Conservation (phyloP, 305 asterid species). For the Plantago coronopus region DNA sequence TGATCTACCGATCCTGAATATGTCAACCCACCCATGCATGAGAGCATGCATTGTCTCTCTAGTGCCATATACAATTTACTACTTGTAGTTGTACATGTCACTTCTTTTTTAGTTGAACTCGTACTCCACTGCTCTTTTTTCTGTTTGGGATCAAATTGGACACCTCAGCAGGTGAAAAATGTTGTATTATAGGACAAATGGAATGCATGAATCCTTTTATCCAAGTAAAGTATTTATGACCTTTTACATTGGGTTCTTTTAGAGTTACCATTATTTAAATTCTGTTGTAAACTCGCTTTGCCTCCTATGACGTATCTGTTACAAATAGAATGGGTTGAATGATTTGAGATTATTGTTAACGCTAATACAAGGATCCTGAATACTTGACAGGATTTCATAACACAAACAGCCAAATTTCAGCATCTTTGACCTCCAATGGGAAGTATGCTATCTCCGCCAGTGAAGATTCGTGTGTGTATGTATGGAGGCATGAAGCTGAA, state of each 20-base stretch:
- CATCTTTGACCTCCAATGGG: slow-evolving; percentile 78
- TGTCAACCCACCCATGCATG: no score
- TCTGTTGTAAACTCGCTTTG: no score
- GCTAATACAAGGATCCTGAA: slow-evolving; percentile 15
- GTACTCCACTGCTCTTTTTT: no score
- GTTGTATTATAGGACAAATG: no score
- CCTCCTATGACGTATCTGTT: not conserved
- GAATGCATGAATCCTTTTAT: no score
- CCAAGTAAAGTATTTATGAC: not conserved
- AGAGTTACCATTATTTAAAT: no score
- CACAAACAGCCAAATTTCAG: slow-evolving; percentile 89
- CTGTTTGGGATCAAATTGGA: not conserved
- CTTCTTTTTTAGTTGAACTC: no score
- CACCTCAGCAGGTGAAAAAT: no score
- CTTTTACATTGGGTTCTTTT: slow-evolving; percentile 13
- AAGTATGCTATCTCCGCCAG: slow-evolving; percentile 87
- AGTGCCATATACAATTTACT: not conserved
- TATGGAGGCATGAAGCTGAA: slow-evolving; percentile 87
- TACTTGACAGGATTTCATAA: slow-evolving; percentile 74
- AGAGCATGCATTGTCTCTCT: no score
- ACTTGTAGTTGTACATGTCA: no score
- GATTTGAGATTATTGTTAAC: slow-evolving; percentile 1
- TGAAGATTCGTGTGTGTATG: slow-evolving; percentile 83
- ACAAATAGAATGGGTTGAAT: slow-evolving; percentile 8
- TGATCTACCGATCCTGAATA: not conserved